These are phyloP conservation scores for Penicillium brasilianum DNA, from an alignment of 2,329 filamentous ascomycete species.

Conservation along the genomic window DNA sequence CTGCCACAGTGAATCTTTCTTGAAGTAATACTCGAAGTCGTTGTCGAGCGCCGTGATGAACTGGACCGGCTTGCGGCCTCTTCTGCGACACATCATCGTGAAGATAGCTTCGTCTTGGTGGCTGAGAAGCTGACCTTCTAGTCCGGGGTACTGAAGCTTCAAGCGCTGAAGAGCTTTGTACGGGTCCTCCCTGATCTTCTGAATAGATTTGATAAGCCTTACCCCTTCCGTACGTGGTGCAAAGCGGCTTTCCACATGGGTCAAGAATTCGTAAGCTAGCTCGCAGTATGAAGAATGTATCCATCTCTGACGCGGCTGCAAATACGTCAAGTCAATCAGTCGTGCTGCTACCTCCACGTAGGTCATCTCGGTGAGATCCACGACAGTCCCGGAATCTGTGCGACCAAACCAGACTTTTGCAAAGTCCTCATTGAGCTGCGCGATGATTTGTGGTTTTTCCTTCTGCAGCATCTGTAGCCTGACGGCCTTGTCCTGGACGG, in stretches of 20 bases:
- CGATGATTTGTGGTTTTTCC: slow-evolving; percentile 57
- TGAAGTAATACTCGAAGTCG: slow-evolving; percentile 98
- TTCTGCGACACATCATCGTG: slow-evolving; percentile 82
- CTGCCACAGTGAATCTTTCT: slow-evolving; percentile 98
- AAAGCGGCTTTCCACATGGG: slow-evolving; percentile 82
- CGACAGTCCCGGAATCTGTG: slow-evolving; percentile 74
- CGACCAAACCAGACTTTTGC: slow-evolving; percentile 94
- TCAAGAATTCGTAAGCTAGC: slow-evolving; percentile 95
- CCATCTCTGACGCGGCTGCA: neutral
- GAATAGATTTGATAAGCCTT: slow-evolving; percentile 45
- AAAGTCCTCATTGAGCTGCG: slow-evolving; percentile 90
- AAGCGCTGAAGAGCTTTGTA: slow-evolving; percentile 1
- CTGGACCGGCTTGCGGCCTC: slow-evolving; percentile 89
- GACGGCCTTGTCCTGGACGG: neutral
- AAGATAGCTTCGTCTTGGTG: slow-evolving; percentile 97
- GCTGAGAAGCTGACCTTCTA: slow-evolving; percentile 85
- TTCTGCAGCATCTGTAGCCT: slow-evolving; percentile 3
- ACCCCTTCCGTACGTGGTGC: slow-evolving; percentile 68
- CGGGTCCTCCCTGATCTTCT: slow-evolving; percentile 1
- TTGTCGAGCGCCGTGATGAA: slow-evolving; percentile 91
- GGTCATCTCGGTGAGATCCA: slow-evolving; percentile 91
- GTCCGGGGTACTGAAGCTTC: slow-evolving; percentile 71
- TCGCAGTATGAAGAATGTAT: slow-evolving; percentile 74
- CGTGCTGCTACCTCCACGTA: slow-evolving; percentile 82
- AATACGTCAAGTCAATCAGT: slow-evolving; percentile 83